Base-by-base conservation (phyloP, 1,284 basidiomycete species). In the Butyriboletus pseudospeciosus region DNA sequence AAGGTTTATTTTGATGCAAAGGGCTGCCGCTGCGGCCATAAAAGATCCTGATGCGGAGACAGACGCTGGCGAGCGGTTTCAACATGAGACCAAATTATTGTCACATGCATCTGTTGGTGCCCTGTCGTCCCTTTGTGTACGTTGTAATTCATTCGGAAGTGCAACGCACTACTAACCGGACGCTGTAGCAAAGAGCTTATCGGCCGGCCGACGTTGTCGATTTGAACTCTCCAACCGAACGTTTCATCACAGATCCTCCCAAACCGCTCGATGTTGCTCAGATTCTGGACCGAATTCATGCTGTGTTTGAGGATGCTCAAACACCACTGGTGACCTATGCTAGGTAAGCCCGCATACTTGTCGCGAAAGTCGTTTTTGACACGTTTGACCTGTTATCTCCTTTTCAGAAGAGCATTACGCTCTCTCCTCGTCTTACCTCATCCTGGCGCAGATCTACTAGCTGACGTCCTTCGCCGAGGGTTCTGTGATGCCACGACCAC, bases 91-190 rank as follows among this genome's bases (percentile, higher is more conserved):
- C 8, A 79, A 79, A 55, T 67, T 83, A 52, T 74, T 92, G 53
- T 94, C 91, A 5, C 81, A 84, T 64, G 92, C 85, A 35, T 90
- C 88, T 47, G 82, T 89, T 16, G 88, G 91, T 45, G 90, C 92
- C 6, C 78, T 95, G 74, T 84, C 92, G n/a, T 83, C 90, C 8
- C 79, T 97, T 58, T 91, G 89, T 69, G 91, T 93, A 63, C 76
- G 92, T 76, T 46, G 26, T 14, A 53, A 60, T 44, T 49, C 34
- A 26, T 32, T 40, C 7, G 8, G 30, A 37, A 40, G 51, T 30
- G 20, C n/a, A 23, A 34, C n/a, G 38, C 13, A 9, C 47, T 32
- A 26, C 57, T 64, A 26, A 60, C 23, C 17, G 12, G 9, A 30
- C 36, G 17, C 47, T 25, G 34, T 63, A 92, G 87, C 79, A 81